These are phyloP conservation scores for Phialocephala subalpina DNA, from an alignment of 2,329 filamentous ascomycete genomes.

Conservation along the genomic window DNA sequence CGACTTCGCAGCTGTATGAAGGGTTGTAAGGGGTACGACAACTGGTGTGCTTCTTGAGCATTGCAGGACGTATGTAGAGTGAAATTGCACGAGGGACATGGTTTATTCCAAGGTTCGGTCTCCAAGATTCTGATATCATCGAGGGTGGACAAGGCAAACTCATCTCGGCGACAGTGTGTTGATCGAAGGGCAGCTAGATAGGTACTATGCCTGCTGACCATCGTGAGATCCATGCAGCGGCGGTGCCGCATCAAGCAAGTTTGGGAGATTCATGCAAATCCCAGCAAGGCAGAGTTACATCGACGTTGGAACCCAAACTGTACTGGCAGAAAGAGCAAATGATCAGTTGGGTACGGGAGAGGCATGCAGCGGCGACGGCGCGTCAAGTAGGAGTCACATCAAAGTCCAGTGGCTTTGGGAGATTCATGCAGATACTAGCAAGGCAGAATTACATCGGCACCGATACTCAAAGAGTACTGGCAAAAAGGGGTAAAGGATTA, in stretches of 20 bases:
- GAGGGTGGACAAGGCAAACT: constrained; percentile 12
- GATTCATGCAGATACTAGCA: constrained; percentile 12
- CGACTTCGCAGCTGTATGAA: constrained; percentile 14
- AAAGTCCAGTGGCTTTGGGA: constrained; percentile 15
- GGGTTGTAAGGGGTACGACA: too few species aligned
- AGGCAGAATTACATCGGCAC: neutral
- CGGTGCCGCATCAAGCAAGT: constrained; percentile 4
- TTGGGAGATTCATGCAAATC: constrained; percentile 13
- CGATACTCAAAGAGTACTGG: too few species aligned
- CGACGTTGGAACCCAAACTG: too few species aligned
- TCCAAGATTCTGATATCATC: constrained; percentile 9
- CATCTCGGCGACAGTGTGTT: too few species aligned
- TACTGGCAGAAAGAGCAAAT: neutral
- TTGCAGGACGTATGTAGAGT: constrained; percentile 10
- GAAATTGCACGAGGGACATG: constrained; percentile 17
- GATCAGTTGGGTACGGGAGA: neutral
- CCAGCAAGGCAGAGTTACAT: neutral
- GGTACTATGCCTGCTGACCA: constrained; percentile 8
- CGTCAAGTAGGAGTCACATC: neutral
- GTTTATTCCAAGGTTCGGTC: constrained; percentile 14
- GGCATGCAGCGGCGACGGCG: neutral
- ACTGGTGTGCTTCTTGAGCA: neutral
- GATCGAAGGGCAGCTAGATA: too few species aligned
- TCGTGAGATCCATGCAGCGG: constrained; percentile 8
- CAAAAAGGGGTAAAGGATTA: neutral